Evolutionary conservation across 2,329 filamentous ascomycete genomes (phyloP), one percentile per base, ranked within the genome.

Genomic region (Beauveria rudraprayagi): DNA sequence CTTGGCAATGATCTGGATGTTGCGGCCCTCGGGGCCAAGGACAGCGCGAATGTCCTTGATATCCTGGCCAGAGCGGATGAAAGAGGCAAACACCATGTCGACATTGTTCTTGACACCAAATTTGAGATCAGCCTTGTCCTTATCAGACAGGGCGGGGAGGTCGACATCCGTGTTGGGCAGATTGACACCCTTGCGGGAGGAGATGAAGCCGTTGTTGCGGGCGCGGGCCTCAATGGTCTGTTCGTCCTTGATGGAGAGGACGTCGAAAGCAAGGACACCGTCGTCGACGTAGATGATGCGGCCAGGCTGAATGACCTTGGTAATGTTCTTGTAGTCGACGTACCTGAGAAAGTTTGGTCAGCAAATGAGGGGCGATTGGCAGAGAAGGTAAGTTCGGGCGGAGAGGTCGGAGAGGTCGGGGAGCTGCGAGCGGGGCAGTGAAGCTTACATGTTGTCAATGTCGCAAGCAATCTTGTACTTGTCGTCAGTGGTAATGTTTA

Each of bases 241-340:
- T 53, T 93, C 89, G 73, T 99, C 90, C 66, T 90, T 83, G 69
- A 99, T 83, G 73, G 91, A 85, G 68, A 97, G 76, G 65, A 99
- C 94, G 73, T 97, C 89, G 70, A 99, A 97, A 28, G 93, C 95
- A 69, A 97, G 88, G 67, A 99, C 93, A 77, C 94, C 94, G 72
- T 99, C 94, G 72, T 99, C 94, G 70, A 99, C 94, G 79, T 96
- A 99, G 82, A 99, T 95, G 77, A 89, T 88, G 71, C 94, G 92
- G 72, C 93, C 94, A 63, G 85, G 81, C 74, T 90, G 78, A 72
- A 99, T 97, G 70, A 99, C 94, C 81, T 95, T 96, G 79, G 93
- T 97, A 78, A 99, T 97, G 84, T 99, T 99, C 87, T 96, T 95
- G 84, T 99, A 97, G 82, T 97, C 93, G 72, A 97, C 89, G 73